Evolutionary conservation across 768 basidiomycete genomes (phyloP).

Genomic region (Termitomyces sp.): DNA sequence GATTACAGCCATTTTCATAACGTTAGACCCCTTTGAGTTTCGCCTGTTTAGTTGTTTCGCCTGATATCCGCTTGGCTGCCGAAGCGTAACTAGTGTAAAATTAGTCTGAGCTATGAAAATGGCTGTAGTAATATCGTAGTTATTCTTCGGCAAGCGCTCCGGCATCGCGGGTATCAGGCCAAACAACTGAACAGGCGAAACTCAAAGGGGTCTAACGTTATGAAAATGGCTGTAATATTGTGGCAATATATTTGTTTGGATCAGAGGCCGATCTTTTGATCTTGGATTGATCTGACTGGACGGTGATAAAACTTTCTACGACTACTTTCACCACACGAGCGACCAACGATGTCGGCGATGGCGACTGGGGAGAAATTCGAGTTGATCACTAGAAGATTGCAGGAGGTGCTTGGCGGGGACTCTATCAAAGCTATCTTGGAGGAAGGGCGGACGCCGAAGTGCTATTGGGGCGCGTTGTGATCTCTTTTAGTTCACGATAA

Average conservation of each 20-base stretch:
- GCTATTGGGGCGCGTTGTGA: slow-evolving; percentile 81
- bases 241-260: not conserved
- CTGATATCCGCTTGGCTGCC: too few relatives aligned
- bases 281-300: slow-evolving; percentile 1
- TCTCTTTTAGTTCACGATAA: slow-evolving; percentile 3
- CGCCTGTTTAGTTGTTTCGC: too few relatives aligned
- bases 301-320: slow-evolving; percentile 1
- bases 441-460: slow-evolving; percentile 72
- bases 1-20: too few relatives aligned
- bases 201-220: too few relatives aligned
- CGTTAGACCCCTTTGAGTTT: too few relatives aligned
- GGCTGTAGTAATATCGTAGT: too few relatives aligned
- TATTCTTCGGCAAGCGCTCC: too few relatives aligned
- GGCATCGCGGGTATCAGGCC: too few relatives aligned
- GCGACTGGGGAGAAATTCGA: slow-evolving; percentile 57
- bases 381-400: slow-evolving; percentile 79
- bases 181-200: too few relatives aligned
- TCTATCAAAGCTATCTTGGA: slow-evolving; percentile 73
- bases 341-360: slow-evolving; percentile 5
- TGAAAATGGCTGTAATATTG: not conserved
- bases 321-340: not conserved
- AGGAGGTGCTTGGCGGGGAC: slow-evolving; percentile 87
- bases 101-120: too few relatives aligned
- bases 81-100: too few relatives aligned
- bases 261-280: not conserved